Base-by-base conservation (phyloP, 2,329 filamentous ascomycete species). In the Phialophora chinensis region DNA sequence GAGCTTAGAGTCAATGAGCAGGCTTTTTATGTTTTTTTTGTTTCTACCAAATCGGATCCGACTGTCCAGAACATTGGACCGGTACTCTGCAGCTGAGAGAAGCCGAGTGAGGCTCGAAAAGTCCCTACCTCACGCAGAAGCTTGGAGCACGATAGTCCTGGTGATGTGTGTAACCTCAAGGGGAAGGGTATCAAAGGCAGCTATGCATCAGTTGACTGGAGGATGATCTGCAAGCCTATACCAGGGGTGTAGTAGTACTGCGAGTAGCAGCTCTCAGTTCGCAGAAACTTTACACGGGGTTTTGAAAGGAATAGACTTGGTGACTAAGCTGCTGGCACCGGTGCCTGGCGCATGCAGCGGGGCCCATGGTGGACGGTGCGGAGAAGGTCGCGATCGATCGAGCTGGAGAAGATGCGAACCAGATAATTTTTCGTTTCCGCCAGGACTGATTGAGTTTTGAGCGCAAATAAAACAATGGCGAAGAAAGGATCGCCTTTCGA, bases 401-500 rank as follows among this genome's bases (percentile, higher is more conserved):
- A 2, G 12, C 35, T 42, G 35, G 35, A 42, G 47, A 17, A 31
- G 53, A n/a, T 35, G 53, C 53, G 53, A 20, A 44, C n/a, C 20
- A 38, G 23, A 17, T 14, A 10, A 58, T 29, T 49, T 64, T 59
- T 55, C 49, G 49, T 33, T 27, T 6, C 23, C 17, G 4, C 52
- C n/a, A 38, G 17, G 17, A 31, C 5, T 54, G 20, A 33, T n/a
- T 20, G 31, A 61, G n/a, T 2, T 42, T 38, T 44, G 29, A 44
- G 20, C 10, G 17, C 23, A 29, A 4, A 12, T 3, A 6, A 54
- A 25, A 62, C 62, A 7, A 70, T 70, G 68, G 52, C 65, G n/a
- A 31, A 11, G 38, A 72, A 62, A 47, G 11, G 56, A 3, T 84
- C 86, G 38, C 82, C 88, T 35, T 93, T 93, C 78, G 86, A 92